Evolutionary conservation across 345 rosid genomes (phyloP), one percentile per base, ranked within the genome.

Genomic region (Bruguiera sexangula): DNA sequence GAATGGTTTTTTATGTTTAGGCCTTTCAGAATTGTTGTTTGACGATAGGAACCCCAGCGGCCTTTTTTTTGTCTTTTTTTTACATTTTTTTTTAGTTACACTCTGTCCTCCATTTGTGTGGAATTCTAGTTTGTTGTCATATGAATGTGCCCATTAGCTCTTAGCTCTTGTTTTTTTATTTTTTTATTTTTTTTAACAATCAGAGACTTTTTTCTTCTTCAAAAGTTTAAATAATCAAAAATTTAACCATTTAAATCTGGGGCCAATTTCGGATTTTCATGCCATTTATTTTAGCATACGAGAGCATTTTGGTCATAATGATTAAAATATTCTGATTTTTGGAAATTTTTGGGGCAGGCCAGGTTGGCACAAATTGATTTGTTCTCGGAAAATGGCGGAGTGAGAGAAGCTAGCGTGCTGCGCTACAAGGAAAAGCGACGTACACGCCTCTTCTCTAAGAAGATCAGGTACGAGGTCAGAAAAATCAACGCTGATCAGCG

Each of bases 361-460:
- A 83, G 90, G 72, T 69, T 89, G 81, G 92, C 89, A 1, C 93
- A 90, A 52, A 88, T 92, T 8, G 93, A 92, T 77, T 80, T 94
- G 59, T 88, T 92, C 69, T 76, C 83, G 10, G 96, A 85, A 9
- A 77, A 72, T 53, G 90, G 85, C 50, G 91, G 93, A 15, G 48
- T 84, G 77, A 80, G 99, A 70, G 97, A 92, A 65, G 97, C 97
- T 34, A 87, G 97, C 67, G 97, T 95, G 34, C 52, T 86, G 59
- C 90, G 99, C 69, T 95, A 92, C 80, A 95, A 85, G 71, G 96
- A 95, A 79, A 95, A 92, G 76, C 88, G 99, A 22, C 85, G 92
- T 37, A 86, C 82, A 3, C 90, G 99, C 19, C 88, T 95, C 6
- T 92, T 88, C 77, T 92, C 96, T 7, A 95, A 86, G 81, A 95